phyloP scores from a whole-genome alignment of 805 yeast genomes.

The Saturnispora kantuleensis region DNA sequence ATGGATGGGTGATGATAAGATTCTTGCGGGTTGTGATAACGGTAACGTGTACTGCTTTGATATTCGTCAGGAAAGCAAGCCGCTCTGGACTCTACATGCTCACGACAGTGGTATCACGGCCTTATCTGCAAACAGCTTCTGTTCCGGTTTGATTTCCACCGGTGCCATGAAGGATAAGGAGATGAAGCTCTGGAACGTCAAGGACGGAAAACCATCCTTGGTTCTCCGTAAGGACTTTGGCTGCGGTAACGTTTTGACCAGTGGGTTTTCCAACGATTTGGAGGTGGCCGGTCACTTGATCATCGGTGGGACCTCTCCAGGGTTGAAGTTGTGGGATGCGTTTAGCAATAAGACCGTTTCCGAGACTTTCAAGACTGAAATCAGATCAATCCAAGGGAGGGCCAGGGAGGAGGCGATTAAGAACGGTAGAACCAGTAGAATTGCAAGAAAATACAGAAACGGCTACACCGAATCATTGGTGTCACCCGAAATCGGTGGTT shows the following conservation, averaged over 20 bases:
- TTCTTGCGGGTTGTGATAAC: slow-evolving; percentile 74
- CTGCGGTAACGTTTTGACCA: slow-evolving; percentile 81
- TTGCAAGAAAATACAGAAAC: slow-evolving; percentile 58
- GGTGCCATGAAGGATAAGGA: slow-evolving; percentile 86
- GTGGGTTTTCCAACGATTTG: slow-evolving; percentile 76
- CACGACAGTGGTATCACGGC: slow-evolving; percentile 92
- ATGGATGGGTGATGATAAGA: slow-evolving; percentile 51
- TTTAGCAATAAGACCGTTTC: slow-evolving; percentile 77
- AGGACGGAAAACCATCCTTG: slow-evolving; percentile 58
- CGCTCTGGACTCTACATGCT: slow-evolving; percentile 93
- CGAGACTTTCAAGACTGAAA: slow-evolving; percentile 50
- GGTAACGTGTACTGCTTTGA: slow-evolving; percentile 89
- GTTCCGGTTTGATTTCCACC: slow-evolving; percentile 71
- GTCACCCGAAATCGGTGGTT: slow-evolving; percentile 55
- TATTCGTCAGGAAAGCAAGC: slow-evolving; percentile 51
- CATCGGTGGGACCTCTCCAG: slow-evolving; percentile 79
- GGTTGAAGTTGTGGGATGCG: slow-evolving; percentile 87
- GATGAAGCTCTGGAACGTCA: slow-evolving; percentile 80
- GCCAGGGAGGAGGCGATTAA: slow-evolving; percentile 51
- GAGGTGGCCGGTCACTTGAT: slow-evolving; percentile 73
- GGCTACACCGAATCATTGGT: slow-evolving; percentile 44
- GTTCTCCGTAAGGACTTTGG: slow-evolving; percentile 85
- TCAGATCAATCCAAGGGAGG: slow-evolving; percentile 40
- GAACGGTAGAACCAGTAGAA: slow-evolving; percentile 57
- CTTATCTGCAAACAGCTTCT: slow-evolving; percentile 53